phyloP scores from a whole-genome alignment of 352 stramenopile species.

The Phytophthora multivora region DNA sequence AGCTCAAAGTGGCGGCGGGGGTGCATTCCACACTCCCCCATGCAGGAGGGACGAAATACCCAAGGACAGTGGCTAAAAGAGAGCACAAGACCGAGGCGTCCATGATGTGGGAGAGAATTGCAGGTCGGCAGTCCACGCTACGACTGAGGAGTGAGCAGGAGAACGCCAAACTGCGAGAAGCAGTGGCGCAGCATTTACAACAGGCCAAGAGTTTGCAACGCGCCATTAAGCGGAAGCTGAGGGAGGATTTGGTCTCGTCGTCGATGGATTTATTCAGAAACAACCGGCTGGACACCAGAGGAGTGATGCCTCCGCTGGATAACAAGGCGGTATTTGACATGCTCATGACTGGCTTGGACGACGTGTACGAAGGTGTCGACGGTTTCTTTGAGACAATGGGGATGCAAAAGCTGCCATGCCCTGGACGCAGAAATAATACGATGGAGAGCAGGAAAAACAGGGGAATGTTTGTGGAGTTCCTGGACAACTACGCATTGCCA shows the following conservation, averaged over 20 bases:
- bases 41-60: not conserved
- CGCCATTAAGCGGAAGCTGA: conserved; percentile 23
- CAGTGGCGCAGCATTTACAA: conserved; percentile 14
- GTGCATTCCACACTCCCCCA: conserved; percentile 25
- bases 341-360: conserved; percentile 18
- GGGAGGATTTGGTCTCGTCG: conserved; percentile 10
- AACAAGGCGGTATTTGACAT: conserved; percentile 25
- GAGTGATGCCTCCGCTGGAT: conserved; percentile 20
- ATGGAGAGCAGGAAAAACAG: not conserved
- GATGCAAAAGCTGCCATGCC: conserved; percentile 16
- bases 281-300: conserved; percentile 15
- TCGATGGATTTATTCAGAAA: conserved; percentile 12
- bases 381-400: conserved; percentile 2
- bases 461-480: conserved; percentile 21
- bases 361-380: conserved; percentile 11
- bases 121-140: conserved; percentile 21
- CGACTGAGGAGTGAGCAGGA: conserved; percentile 19
- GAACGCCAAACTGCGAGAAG: conserved; percentile 18
- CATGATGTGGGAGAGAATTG: conserved; percentile 27
- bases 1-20: conserved; percentile 21
- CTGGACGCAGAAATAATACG: conserved; percentile 17
- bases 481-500: conserved; percentile 26
- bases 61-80: not conserved
- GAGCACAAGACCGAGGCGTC: conserved; percentile 14
- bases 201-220: conserved; percentile 28